Conservation (phyloP, 495 filamentous ascomycete species). For the Hyaloscypha bicolor region DNA sequence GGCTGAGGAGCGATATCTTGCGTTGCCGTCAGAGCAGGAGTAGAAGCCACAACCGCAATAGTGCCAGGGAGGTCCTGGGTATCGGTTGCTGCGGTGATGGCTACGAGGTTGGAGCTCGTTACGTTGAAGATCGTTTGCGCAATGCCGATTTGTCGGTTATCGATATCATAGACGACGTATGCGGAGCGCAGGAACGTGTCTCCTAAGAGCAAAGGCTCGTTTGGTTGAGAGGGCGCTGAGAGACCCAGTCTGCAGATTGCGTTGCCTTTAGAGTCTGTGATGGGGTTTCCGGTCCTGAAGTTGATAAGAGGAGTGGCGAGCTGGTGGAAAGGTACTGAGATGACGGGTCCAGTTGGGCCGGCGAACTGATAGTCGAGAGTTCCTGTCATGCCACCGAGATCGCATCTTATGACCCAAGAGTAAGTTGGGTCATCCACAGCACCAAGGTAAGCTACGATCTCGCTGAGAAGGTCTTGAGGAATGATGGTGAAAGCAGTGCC, state of each 20-base stretch:
- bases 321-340: conserved; percentile 71
- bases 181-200: conserved; percentile 90
- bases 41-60: conserved; percentile 60
- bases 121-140: conserved; percentile 84
- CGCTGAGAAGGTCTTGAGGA: conserved; percentile 59
- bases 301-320: conserved; percentile 63
- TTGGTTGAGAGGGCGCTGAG: conserved; percentile 31
- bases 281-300: conserved; percentile 28
- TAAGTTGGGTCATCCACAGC: conserved; percentile 49
- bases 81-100: conserved; percentile 56
- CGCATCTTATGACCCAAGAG: conserved; percentile 54
- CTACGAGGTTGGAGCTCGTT: conserved; percentile 60
- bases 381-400: conserved; percentile 52
- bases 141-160: conserved; percentile 80
- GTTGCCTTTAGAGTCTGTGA: conserved; percentile 44
- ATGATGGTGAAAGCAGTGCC: conserved; percentile 84
- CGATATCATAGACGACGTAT: conserved; percentile 88
- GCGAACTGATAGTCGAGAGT: conserved; percentile 55
- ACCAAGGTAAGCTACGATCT: conserved; percentile 59
- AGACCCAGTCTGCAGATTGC: conserved; percentile 32
- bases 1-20: background rate
- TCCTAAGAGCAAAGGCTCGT: conserved; percentile 66
- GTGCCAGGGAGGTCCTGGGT: conserved; percentile 45
- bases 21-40: conserved; percentile 3
- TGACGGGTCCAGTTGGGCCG: conserved; percentile 56